Evolutionary conservation across 768 basidiomycete genomes (phyloP).

Genomic region (Porphyrellus cyaneotinctus): DNA sequence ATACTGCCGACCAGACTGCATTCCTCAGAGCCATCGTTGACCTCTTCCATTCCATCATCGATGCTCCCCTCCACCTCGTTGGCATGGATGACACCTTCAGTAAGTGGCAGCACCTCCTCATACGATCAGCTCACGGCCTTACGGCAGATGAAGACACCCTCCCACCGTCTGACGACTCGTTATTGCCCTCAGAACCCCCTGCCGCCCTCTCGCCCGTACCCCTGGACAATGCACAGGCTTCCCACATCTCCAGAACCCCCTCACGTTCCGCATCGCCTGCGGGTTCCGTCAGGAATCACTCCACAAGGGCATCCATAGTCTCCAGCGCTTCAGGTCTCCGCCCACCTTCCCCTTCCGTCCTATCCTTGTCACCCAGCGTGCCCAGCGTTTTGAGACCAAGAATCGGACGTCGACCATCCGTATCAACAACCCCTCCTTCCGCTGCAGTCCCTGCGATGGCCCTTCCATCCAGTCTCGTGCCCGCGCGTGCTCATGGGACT

Average conservation of each 20-base stretch:
- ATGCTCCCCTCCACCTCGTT: slow-evolving; percentile 51
- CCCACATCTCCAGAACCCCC: slow-evolving; percentile 23
- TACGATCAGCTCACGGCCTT: slow-evolving; percentile 8
- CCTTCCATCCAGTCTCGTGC: slow-evolving; percentile 25
- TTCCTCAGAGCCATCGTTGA: slow-evolving; percentile 70
- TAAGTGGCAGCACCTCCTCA: slow-evolving; percentile 18
- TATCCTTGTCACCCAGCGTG: slow-evolving; percentile 12
- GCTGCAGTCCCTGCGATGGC: slow-evolving; percentile 18
- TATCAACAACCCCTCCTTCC: slow-evolving; percentile 37
- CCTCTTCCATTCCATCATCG: slow-evolving; percentile 50
- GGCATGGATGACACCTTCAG: slow-evolving; percentile 48
- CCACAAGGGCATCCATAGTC: slow-evolving; percentile 22
- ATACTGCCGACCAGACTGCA: slow-evolving; percentile 58
- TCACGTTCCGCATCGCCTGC: slow-evolving; percentile 43
- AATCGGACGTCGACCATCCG: slow-evolving; percentile 41
- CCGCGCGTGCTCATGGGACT: slow-evolving; percentile 20
- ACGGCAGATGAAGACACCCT: slow-evolving; percentile 13
- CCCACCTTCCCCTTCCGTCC: slow-evolving; percentile 22
- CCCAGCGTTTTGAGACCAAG: slow-evolving; percentile 36
- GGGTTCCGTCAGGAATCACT: slow-evolving; percentile 23
- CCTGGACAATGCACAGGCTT: slow-evolving; percentile 23
- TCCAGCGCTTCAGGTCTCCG: slow-evolving; percentile 16
- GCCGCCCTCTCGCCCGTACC: slow-evolving; percentile 4
- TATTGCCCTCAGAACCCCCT: slow-evolving; percentile 1
- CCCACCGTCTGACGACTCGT: not conserved